Percentiles rank a stretch among this genome's conserved stretches.
phyloP scores from a whole-genome alignment of 257 asterid species.

The Echites panduratus region DNA sequence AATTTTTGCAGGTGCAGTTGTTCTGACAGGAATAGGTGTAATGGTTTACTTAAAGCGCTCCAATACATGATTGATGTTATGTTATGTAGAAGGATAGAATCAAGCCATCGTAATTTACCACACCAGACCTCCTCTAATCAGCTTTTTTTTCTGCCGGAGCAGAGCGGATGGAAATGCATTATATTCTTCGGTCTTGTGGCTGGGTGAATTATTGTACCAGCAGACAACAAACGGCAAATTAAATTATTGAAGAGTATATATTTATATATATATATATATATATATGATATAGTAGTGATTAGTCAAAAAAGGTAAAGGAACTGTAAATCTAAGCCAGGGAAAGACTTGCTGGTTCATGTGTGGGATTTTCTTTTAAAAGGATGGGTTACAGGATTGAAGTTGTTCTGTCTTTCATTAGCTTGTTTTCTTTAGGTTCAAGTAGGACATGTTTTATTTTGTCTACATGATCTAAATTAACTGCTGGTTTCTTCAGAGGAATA shows the following conservation, averaged over 20 bases:
- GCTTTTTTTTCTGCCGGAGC: neutral
- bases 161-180: neutral
- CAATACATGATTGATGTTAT: conserved; percentile 31
- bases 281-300: too few relatives aligned
- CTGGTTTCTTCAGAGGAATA: neutral
- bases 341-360: neutral
- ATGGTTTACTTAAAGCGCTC: conserved; percentile 60
- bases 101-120: neutral
- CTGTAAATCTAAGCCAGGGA: neutral
- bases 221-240: neutral
- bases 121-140: neutral
- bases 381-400: neutral
- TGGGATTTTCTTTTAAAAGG: neutral
- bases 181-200: neutral
- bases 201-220: neutral
- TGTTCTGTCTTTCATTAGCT: too few relatives aligned
- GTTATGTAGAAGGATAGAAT: neutral
- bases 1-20: conserved; percentile 61
- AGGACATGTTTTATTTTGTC: too few relatives aligned
- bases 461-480: neutral
- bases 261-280: too few relatives aligned
- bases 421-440: neutral
- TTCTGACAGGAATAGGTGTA: conserved; percentile 53
- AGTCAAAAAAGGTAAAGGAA: neutral
- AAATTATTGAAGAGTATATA: too few relatives aligned